Evolutionary conservation across 495 filamentous ascomycete species (phyloP).

Genomic region (Bacidia rubella): DNA sequence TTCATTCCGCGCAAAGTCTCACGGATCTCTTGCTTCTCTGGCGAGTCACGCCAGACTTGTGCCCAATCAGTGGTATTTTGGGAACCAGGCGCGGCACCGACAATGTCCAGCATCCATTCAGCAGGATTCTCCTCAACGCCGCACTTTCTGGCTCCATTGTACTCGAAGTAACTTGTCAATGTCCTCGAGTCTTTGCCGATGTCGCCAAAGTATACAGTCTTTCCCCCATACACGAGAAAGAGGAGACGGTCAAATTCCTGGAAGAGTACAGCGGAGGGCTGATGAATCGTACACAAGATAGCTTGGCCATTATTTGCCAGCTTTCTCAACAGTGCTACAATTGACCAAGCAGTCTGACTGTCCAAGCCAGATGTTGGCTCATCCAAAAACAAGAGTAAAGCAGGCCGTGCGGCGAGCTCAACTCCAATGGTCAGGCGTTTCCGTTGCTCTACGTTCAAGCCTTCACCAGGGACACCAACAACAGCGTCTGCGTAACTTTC

Average conservation of each 20-base stretch:
- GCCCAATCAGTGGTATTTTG: conserved; percentile 69
- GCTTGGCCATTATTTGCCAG: conserved; percentile 74
- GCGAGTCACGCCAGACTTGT: conserved; percentile 60
- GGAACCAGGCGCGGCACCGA: conserved; percentile 79
- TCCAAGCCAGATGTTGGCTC: conserved; percentile 80
- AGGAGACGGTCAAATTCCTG: conserved; percentile 79
- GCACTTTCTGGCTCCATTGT: conserved; percentile 60
- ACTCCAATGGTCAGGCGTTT: conserved; percentile 86
- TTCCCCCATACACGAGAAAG: conserved; percentile 69
- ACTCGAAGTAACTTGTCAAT: conserved; percentile 67
- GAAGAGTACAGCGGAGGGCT: conserved; percentile 82
- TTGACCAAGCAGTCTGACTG: conserved; percentile 78
- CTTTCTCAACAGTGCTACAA: conserved; percentile 64
- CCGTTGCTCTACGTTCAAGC: conserved; percentile 84
- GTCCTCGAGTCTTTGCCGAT: conserved; percentile 68
- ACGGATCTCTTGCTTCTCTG: conserved; percentile 54
- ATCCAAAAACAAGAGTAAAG: conserved; percentile 80
- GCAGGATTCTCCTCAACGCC: conserved; percentile 70
- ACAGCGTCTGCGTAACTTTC: conserved; percentile 75
- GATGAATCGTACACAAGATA: conserved; percentile 87
- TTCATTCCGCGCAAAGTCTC: conserved; percentile 58
- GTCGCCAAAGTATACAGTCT: conserved; percentile 81
- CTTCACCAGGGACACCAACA: conserved; percentile 76
- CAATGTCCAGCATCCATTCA: conserved; percentile 93
- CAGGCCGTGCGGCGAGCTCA: conserved; percentile 81